Percentiles rank a stretch among this genome's conserved stretches.
Conservation (phyloP, 768 basidiomycete genomes). For the Boletus eberwhitei region DNA sequence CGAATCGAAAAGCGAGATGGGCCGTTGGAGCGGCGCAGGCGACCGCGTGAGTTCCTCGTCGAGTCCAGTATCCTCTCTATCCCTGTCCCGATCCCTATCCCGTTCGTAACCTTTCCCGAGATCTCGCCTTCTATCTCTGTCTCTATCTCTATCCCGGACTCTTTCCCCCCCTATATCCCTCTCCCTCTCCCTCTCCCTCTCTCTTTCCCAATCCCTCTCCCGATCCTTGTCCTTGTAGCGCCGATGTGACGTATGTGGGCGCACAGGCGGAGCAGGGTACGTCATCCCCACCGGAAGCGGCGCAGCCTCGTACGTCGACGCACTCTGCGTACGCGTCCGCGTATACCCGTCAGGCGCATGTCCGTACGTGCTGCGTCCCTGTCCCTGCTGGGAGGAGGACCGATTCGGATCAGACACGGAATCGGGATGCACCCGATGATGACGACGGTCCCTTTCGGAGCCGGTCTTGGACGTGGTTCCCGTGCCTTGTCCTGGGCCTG, state of each 20-base stretch:
- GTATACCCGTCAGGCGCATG: background rate
- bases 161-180: background rate
- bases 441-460: slow-evolving; percentile 3
- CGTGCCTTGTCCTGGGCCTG: background rate
- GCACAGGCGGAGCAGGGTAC: slow-evolving; percentile 27
- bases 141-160: background rate
- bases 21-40: slow-evolving; percentile 28
- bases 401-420: background rate
- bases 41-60: slow-evolving; percentile 18
- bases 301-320: slow-evolving; percentile 23
- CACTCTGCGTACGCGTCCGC: slow-evolving; percentile 14
- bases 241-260: slow-evolving; percentile 25
- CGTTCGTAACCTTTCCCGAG: background rate
- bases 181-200: background rate
- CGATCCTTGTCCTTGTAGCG: background rate
- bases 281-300: slow-evolving; percentile 26
- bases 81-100: background rate
- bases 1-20: slow-evolving; percentile 32
- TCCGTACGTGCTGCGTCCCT: background rate
- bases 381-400: background rate
- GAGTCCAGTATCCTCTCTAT: slow-evolving; percentile 1
- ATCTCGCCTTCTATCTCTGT: background rate
- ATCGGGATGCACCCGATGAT: background rate
- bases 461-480: background rate
- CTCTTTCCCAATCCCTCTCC: background rate